Conservation (phyloP, 371 early-diverging fungal genomes). For the Saksenaea vasiformis region DNA sequence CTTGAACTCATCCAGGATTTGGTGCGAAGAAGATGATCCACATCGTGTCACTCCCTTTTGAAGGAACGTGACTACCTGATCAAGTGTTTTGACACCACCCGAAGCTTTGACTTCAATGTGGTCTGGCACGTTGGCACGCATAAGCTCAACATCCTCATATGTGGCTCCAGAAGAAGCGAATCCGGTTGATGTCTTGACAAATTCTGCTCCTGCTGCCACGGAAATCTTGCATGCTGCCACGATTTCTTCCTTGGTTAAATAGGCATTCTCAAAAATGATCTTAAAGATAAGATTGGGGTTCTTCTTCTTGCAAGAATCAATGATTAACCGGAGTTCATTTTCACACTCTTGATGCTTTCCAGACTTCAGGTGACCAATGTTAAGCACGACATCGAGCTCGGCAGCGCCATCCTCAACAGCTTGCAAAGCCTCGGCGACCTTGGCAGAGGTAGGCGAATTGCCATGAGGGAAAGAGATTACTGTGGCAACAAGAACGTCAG, state of each 20-base stretch:
- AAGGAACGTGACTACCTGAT: conserved; percentile 59
- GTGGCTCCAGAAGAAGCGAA: conserved; percentile 64
- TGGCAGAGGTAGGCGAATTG: conserved; percentile 56
- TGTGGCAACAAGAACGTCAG: conserved; percentile 60
- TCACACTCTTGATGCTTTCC: conserved; percentile 48
- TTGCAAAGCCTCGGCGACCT: conserved; percentile 59
- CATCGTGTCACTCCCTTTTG: conserved; percentile 63
- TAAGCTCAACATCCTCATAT: conserved; percentile 55
- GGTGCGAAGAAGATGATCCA: conserved; percentile 61
- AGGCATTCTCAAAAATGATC: conserved; percentile 67
- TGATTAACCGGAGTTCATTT: conserved; percentile 51
- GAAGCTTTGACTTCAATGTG: conserved; percentile 66
- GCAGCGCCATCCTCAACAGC: conserved; percentile 61
- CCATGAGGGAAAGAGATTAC: conserved; percentile 73
- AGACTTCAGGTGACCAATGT: conserved; percentile 62
- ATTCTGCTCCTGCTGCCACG: conserved; percentile 62
- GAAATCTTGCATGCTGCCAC: conserved; percentile 51
- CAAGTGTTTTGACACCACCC: conserved; percentile 64
- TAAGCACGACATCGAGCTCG: conserved; percentile 69
- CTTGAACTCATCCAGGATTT: conserved; percentile 63
- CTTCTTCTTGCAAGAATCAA: conserved; percentile 42
- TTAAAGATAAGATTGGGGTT: conserved; percentile 56
- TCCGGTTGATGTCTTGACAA: conserved; percentile 72
- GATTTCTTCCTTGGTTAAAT: conserved; percentile 62
- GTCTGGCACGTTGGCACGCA: conserved; percentile 50